phyloP scores from a whole-genome alignment of 805 yeast species.

The Candida succiphila region DNA sequence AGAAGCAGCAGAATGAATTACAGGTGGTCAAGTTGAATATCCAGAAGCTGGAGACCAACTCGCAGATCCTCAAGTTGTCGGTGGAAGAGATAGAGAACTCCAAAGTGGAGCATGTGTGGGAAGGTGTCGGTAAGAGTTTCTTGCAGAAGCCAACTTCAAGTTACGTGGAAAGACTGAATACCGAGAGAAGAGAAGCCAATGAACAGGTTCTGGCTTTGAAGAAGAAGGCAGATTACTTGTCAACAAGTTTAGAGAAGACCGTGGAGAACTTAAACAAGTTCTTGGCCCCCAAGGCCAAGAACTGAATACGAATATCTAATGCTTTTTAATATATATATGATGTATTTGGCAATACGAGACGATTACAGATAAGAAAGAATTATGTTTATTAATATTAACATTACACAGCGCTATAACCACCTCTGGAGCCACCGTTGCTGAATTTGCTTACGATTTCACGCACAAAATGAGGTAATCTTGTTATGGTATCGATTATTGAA shows the following conservation, averaged over 20 bases:
- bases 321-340: constrained; percentile 2
- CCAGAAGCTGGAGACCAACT: constrained; percentile 36
- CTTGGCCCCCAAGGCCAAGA: constrained; percentile 9
- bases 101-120: constrained; percentile 55
- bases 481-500: constrained; percentile 44
- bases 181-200: constrained; percentile 41
- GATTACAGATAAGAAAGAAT: background rate
- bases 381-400: too few relatives aligned
- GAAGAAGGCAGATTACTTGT: constrained; percentile 64
- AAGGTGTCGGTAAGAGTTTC: constrained; percentile 77
- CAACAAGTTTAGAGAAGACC: constrained; percentile 70
- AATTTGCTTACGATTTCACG: constrained; percentile 61
- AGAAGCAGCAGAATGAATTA: constrained; percentile 49
- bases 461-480: constrained; percentile 54
- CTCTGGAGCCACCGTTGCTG: constrained; percentile 56
- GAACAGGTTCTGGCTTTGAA: constrained; percentile 52
- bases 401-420: constrained; percentile 91
- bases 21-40: constrained; percentile 43
- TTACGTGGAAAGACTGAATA: constrained; percentile 38
- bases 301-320: background rate
- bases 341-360: too few relatives aligned
- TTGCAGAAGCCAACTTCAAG: constrained; percentile 31
- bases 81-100: constrained; percentile 38
- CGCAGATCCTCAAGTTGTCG: constrained; percentile 47
- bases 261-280: constrained; percentile 48